A percentile compares a stretch with the other conserved stretches of the same genome.
These are phyloP conservation scores for Colletotrichum sansevieriae DNA, from an alignment of 2,329 filamentous ascomycete genomes.

Conservation along the genomic window DNA sequence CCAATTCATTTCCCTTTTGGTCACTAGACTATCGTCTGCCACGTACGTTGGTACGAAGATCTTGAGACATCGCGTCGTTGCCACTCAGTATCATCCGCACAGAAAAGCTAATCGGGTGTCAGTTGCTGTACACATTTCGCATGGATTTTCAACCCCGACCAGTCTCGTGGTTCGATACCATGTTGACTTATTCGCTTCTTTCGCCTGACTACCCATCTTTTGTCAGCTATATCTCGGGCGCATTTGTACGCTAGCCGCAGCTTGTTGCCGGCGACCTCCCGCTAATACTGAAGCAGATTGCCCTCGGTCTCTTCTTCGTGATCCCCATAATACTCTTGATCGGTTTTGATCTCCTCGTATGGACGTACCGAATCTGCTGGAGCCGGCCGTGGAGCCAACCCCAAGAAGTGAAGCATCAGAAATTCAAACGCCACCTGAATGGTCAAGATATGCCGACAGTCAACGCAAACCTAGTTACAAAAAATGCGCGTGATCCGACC, in stretches of 20 bases:
- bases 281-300: slow-evolving; percentile 50
- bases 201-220: slow-evolving; percentile 47
- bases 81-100: neutral
- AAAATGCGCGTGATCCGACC: slow-evolving; percentile 4
- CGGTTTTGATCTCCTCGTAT: slow-evolving; percentile 64
- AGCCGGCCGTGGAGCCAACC: slow-evolving; percentile 27
- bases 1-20: no score
- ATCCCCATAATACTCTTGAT: slow-evolving; percentile 63
- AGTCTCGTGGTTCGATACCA: slow-evolving; percentile 43
- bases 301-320: slow-evolving; percentile 60
- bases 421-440: slow-evolving; percentile 7
- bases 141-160: slow-evolving; percentile 15
- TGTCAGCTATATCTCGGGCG: slow-evolving; percentile 53
- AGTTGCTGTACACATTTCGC: neutral
- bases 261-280: neutral
- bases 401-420: neutral
- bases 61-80: neutral
- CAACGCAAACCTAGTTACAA: neutral
- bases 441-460: neutral
- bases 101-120: neutral
- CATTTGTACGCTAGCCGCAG: slow-evolving; percentile 51
- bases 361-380: slow-evolving; percentile 62
- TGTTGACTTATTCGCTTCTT: slow-evolving; percentile 34
- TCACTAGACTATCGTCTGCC: no score
- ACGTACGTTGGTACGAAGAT: no score